phyloP scores from a whole-genome alignment of 495 filamentous ascomycete species.

The Neurospora sp. region DNA sequence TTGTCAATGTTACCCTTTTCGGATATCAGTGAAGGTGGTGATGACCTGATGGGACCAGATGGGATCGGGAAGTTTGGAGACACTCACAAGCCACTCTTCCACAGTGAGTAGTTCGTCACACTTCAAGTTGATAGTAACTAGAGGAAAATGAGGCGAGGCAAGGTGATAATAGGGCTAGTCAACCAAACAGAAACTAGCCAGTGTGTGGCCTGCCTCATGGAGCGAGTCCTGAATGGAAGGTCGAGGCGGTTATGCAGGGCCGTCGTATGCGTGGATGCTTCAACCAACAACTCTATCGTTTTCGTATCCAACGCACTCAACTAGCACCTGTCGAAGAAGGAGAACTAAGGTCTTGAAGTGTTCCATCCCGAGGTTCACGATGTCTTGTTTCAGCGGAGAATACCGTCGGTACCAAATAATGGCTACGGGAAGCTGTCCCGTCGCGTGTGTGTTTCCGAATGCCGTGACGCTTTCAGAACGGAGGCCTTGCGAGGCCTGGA shows the following conservation, averaged over 20 bases:
- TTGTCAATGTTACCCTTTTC: neutral
- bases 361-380: neutral
- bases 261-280: neutral
- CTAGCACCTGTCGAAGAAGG: neutral
- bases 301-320: neutral
- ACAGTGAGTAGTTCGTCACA: neutral
- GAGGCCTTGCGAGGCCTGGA: neutral
- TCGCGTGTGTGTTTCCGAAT: neutral
- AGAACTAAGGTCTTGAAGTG: neutral
- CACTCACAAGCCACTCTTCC: neutral
- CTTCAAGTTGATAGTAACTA: neutral
- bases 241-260: neutral
- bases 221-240: neutral
- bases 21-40: neutral
- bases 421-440: neutral
- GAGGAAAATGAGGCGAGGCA: neutral
- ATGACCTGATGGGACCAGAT: neutral
- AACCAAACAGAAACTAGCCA: neutral
- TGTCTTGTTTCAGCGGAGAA: neutral
- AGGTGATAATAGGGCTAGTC: neutral
- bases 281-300: neutral
- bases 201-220: neutral
- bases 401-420: neutral
- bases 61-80: neutral
- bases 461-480: neutral